Evolutionary conservation across 2,329 filamentous ascomycete genomes (phyloP), one percentile per base, ranked within the genome.

Genomic region (Hypoxylon sp.): DNA sequence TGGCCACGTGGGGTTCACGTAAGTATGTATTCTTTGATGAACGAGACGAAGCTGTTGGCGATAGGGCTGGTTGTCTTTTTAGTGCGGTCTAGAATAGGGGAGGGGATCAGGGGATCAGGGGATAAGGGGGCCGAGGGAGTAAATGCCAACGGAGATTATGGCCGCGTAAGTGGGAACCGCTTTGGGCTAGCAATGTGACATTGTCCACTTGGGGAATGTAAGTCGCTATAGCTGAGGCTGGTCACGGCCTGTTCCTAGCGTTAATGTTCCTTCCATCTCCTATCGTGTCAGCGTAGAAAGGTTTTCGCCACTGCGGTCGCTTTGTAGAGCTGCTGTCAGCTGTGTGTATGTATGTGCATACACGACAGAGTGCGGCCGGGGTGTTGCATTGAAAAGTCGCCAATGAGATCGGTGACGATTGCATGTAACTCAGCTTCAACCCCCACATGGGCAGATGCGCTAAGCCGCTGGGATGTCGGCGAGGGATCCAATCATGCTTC

Each of bases 91-190:
- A 21, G 60, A 45, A 57, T 56, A 62, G 48, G 60, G n/a, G n/a
- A n/a, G n/a, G n/a, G n/a, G n/a, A n/a, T n/a, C n/a, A n/a, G n/a
- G n/a, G n/a, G n/a, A n/a, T n/a, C n/a, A n/a, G n/a, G n/a, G n/a
- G n/a, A n/a, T n/a, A n/a, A n/a, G n/a, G n/a, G 48, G 53, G 8
- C 31, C 13, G 15, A 17, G 31, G 31, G 31, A 15, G 15, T 2
- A 27, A 49, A 38, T n/a, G 15, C n/a, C n/a, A 38, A 55, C 26
- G 45, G 57, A 58, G 42, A 60, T 60, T 57, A 42, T 55, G 43
- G 60, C 53, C 60, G 52, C 60, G 57, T 63, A 54, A 63, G 33
- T 54, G 20, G 35, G 23, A 50, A 35, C 7, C 47, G 37, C 35
- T 31, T 47, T 37, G 46, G 35, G 48, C 49, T 57, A 63, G 23